Evolutionary conservation across 495 filamentous ascomycete genomes (phyloP).

Genomic region (Friedmanniomyces endolithicus): DNA sequence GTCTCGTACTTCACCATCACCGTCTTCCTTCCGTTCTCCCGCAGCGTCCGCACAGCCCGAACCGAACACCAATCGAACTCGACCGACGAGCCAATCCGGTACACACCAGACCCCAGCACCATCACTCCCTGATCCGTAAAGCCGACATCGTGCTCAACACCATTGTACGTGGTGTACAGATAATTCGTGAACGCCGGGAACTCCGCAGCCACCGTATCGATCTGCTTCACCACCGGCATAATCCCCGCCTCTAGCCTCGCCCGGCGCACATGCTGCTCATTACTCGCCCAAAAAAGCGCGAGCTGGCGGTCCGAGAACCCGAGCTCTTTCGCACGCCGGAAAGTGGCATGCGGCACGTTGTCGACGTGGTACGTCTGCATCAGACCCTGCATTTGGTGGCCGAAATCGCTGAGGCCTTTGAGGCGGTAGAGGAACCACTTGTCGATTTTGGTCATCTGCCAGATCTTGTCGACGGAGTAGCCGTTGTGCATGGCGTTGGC

Average conservation of each 20-base stretch:
- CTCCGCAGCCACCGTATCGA: slow-evolving; percentile 91
- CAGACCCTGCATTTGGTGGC: slow-evolving; percentile 61
- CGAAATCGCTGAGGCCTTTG: slow-evolving; percentile 84
- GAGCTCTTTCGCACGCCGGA: slow-evolving; percentile 85
- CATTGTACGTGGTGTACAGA: slow-evolving; percentile 97
- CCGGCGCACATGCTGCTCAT: slow-evolving; percentile 74
- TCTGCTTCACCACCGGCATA: slow-evolving; percentile 87
- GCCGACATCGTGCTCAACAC: slow-evolving; percentile 78
- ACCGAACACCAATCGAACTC: slow-evolving; percentile 99
- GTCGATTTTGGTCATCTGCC: slow-evolving; percentile 90
- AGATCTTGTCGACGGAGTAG: slow-evolving; percentile 79
- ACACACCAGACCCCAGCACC: slow-evolving; percentile 86
- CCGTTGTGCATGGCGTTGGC: slow-evolving; percentile 96
- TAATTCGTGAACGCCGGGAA: slow-evolving; percentile 98
- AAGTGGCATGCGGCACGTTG: slow-evolving; percentile 66
- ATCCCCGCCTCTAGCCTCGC: slow-evolving; percentile 79
- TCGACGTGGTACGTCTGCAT: slow-evolving; percentile 61
- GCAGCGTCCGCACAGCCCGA: slow-evolving; percentile 74
- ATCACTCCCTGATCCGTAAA: slow-evolving; percentile 89
- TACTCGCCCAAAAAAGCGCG: slow-evolving; percentile 70
- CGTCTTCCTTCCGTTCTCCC: slow-evolving; percentile 88
- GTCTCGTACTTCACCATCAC: slow-evolving; percentile 73
- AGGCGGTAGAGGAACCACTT: slow-evolving; percentile 97
- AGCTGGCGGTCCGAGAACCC: slow-evolving; percentile 97
- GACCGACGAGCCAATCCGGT: slow-evolving; percentile 92